phyloP scores from a whole-genome alignment of 495 filamentous ascomycete genomes.

The Hypoxylon lenormandii region DNA sequence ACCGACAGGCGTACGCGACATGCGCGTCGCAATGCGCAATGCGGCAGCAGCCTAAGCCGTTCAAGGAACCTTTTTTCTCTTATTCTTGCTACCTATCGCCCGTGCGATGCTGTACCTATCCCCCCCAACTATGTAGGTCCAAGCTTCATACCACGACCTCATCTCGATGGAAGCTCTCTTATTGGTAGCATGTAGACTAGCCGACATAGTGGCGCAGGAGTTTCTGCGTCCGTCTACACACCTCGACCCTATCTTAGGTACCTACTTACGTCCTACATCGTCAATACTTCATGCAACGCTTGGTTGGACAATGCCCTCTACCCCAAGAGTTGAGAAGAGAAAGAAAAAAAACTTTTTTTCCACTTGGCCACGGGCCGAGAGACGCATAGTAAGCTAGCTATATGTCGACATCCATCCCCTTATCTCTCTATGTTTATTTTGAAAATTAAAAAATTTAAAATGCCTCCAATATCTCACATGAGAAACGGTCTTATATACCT shows the following conservation, averaged over 20 bases:
- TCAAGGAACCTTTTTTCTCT: constrained; percentile 4
- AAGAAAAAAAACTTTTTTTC: background rate
- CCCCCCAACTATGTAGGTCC: background rate
- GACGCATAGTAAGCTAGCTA: constrained; percentile 41
- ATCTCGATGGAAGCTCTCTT: background rate
- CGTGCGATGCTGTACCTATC: constrained; percentile 9
- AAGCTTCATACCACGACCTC: constrained; percentile 4
- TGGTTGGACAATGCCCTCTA: constrained; percentile 21
- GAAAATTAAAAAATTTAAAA: too few relatives aligned
- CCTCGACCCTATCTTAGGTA: constrained; percentile 1
- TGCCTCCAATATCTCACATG: background rate
- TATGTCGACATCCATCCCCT: background rate
- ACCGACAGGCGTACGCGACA: constrained; percentile 9
- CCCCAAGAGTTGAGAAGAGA: background rate
- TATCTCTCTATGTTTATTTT: background rate
- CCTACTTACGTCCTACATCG: constrained; percentile 24
- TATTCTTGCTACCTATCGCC: constrained; percentile 12
- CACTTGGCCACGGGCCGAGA: constrained; percentile 29
- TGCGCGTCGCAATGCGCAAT: constrained; percentile 20
- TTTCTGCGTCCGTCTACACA: constrained; percentile 23
- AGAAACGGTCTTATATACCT: background rate
- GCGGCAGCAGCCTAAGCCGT: constrained; percentile 5
- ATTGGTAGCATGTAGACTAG: constrained; percentile 16
- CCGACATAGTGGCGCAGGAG: constrained; percentile 15
- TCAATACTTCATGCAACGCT: constrained; percentile 34